A percentile compares a stretch with the other conserved stretches of the same genome.
These are phyloP conservation scores for Neoscytalidium dimidiatum DNA, from an alignment of 2,329 filamentous ascomycete species.

Conservation along the genomic window DNA sequence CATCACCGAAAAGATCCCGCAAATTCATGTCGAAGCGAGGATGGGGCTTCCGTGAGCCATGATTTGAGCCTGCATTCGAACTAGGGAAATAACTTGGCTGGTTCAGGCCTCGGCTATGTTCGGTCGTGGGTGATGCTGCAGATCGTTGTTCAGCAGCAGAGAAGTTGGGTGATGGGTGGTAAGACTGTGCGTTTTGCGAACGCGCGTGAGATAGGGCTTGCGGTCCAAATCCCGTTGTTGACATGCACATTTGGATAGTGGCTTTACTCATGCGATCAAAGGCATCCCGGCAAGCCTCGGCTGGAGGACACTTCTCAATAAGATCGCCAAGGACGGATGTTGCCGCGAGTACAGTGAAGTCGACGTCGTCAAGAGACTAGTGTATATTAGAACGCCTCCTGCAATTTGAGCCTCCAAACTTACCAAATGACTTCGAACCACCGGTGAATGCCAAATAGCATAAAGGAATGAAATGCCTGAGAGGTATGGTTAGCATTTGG, in stretches of 20 bases:
- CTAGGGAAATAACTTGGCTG: conserved; percentile 12
- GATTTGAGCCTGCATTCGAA: neutral
- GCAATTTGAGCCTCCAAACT: conserved; percentile 38
- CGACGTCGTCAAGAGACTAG: conserved; percentile 88
- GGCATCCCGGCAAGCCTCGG: conserved; percentile 90
- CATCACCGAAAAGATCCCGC: conserved; percentile 39
- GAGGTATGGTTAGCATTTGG: neutral
- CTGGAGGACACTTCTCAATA: conserved; percentile 91
- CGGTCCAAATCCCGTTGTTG: conserved; percentile 76
- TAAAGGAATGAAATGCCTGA: conserved; percentile 86
- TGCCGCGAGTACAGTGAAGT: conserved; percentile 90
- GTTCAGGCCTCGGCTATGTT: neutral
- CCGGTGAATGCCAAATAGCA: conserved; percentile 93
- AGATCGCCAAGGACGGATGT: conserved; percentile 91
- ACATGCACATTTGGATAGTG: conserved; percentile 92
- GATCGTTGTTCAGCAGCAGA: conserved; percentile 3
- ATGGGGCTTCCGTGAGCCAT: conserved; percentile 28
- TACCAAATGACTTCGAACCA: conserved; percentile 83
- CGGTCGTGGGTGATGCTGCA: conserved; percentile 3
- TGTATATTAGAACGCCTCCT: neutral
- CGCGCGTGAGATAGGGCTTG: conserved; percentile 26
- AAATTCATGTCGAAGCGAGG: conserved; percentile 59
- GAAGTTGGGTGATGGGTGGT: neutral
- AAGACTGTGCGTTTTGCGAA: neutral
- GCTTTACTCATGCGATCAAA: conserved; percentile 95